Base-by-base conservation (phyloP, 169 alveolate genomes). In the Blepharisma undulans region DNA sequence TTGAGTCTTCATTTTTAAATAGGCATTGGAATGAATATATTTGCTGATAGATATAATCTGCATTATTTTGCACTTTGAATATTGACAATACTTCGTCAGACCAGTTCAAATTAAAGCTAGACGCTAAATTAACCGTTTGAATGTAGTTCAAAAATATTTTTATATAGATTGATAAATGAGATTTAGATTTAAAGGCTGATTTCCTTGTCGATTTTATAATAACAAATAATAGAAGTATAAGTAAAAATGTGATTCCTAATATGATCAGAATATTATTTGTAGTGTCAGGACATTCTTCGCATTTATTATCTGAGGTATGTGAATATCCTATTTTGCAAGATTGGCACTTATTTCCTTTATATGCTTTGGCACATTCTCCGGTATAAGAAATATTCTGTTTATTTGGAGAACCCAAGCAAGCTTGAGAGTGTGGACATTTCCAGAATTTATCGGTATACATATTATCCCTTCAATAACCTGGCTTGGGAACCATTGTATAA, bases 91-190 rank as follows among this genome's bases (percentile, higher is more conserved):
- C 60, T 36, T 36, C 60, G 8, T 36, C 60, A 5, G 60, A 36
- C 60, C 60, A 36, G 8, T 36, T 36, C 8, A 36, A 36, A 4
- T 36, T 36, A 8, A 36, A 36, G 8, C 60, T 36, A 8, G 60
- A 36, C 8, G 60, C 60, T 36, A 36, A 36, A 5, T 5, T 36
- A 8, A 36, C 60, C 8, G 60, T 36, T 33, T 82, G 89, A 10
- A 82, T 19, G 29, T 87, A 87, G 76, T 76, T 87, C n/a, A 32
- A 16, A 74, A 87, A 87, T 72, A 87, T 87, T 76, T 87, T 87
- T 74, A 87, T 30, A 30, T 87, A 87, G 36, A 87, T 76, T 6
- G 92, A 87, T 16, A 8, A 5, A 25, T 29, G 25, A 32, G 76
- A 25, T 27, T 25, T 18, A 6, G 87, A 19, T 25, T 10, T 74